phyloP scores from a whole-genome alignment of 2,329 filamentous ascomycete species.

The Fusarium azukiicola region DNA sequence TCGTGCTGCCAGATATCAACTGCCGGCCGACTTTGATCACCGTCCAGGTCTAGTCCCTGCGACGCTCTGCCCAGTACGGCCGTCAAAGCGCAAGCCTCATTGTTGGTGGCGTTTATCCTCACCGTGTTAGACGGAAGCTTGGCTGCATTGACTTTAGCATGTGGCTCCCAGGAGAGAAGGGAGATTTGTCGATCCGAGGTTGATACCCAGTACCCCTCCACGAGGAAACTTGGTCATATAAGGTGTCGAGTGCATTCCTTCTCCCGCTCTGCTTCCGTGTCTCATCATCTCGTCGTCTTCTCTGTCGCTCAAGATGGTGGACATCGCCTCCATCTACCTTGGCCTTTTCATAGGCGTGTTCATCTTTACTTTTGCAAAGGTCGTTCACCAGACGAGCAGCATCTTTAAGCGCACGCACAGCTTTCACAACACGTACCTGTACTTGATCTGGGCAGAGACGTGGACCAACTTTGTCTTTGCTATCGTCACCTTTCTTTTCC shows the following conservation, averaged over 20 bases:
- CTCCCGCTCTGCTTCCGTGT: background rate
- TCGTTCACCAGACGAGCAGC: conserved; percentile 45
- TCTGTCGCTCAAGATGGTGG: conserved; percentile 31
- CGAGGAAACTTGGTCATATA: background rate
- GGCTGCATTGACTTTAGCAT: conserved; percentile 5
- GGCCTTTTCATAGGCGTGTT: conserved; percentile 54
- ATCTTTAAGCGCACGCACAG: conserved; percentile 46
- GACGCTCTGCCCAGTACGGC: background rate
- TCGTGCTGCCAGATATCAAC: background rate
- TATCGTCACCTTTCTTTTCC: conserved; percentile 52
- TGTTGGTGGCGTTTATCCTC: conserved; percentile 12
- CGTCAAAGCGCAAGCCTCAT: background rate
- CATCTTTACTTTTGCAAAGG: conserved; percentile 52
- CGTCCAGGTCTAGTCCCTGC: background rate
- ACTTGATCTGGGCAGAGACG: conserved; percentile 54
- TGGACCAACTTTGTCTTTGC: conserved; percentile 53
- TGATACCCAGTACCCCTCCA: background rate
- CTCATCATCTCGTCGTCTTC: background rate
- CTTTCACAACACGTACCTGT: conserved; percentile 50
- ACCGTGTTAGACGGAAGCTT: background rate
- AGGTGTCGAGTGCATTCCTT: background rate
- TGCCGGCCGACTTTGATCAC: background rate
- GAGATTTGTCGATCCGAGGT: background rate
- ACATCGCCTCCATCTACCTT: conserved; percentile 51
- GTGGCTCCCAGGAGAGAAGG: background rate